Conservation (phyloP, 75 land plant genomes). For the Sequoia sempervirens region DNA sequence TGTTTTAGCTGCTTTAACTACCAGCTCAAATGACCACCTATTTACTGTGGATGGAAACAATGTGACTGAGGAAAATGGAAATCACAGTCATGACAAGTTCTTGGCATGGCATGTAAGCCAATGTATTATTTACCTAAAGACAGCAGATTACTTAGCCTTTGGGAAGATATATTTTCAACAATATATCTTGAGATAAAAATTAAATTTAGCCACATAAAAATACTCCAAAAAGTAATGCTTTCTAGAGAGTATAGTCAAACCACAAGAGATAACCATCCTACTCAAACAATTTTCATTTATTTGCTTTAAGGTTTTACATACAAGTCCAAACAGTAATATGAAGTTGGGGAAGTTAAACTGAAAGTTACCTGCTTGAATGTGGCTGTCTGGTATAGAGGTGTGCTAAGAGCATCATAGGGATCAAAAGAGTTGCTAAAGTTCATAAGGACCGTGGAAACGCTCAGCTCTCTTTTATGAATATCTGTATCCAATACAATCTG, state of each 20-base stretch:
- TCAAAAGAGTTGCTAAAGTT: conserved; percentile 68
- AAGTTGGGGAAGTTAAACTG: background rate
- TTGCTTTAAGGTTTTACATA: background rate
- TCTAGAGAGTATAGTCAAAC: background rate
- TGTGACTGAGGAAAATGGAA: background rate
- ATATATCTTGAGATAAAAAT: conserved; percentile 4
- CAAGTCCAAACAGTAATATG: background rate
- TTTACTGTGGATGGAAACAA: background rate
- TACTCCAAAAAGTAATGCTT: background rate
- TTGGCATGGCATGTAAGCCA: background rate
- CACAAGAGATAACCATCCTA: background rate
- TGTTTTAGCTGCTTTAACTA: background rate
- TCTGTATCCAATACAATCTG: conserved; percentile 16
- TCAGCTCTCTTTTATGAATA: conserved; percentile 39
- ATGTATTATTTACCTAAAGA: background rate
- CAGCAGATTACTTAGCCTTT: conserved; percentile 1
- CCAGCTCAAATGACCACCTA: background rate
- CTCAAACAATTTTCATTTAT: background rate
- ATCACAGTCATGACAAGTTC: background rate
- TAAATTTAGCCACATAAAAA: background rate
- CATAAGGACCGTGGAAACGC: conserved; percentile 67
- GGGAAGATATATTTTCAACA: background rate
- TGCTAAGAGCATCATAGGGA: conserved; percentile 81
- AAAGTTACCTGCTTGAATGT: conserved; percentile 82
- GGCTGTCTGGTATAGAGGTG: conserved; percentile 93